These are phyloP conservation scores for Cornus florida DNA, from an alignment of 148 eudicot species.

Conservation along the genomic window DNA sequence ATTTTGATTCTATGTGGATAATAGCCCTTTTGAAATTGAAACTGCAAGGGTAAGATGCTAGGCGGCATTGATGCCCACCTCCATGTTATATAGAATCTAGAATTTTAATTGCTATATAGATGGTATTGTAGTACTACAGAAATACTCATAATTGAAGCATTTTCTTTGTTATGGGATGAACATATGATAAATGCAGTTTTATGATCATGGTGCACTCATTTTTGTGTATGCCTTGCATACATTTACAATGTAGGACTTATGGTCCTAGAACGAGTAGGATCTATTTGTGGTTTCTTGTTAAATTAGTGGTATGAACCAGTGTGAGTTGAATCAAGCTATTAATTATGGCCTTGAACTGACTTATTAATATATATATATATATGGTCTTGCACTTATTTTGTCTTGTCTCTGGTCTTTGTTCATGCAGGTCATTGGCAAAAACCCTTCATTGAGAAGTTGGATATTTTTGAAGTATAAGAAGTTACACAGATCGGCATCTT, in stretches of 20 bases:
- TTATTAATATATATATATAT: too few relatives aligned
- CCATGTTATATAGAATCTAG: neutral
- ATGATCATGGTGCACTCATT: neutral
- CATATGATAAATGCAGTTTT: neutral
- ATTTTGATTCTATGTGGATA: neutral
- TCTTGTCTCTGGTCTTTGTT: slow-evolving; percentile 11
- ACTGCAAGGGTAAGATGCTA: neutral
- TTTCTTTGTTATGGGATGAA: neutral
- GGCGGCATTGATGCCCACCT: neutral
- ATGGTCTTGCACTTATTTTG: slow-evolving; percentile 12
- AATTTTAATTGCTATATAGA: neutral
- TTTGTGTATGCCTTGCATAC: neutral
- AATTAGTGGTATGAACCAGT: neutral
- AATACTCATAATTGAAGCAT: slow-evolving; percentile 1
- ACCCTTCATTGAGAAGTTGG: slow-evolving; percentile 69
- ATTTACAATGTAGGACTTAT: too few relatives aligned
- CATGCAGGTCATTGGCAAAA: slow-evolving; percentile 60
- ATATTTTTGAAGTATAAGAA: slow-evolving; percentile 61
- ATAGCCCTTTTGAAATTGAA: neutral
- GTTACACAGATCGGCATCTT: slow-evolving; percentile 53
- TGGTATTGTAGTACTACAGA: neutral
- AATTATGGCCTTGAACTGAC: neutral
- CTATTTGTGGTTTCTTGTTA: neutral
- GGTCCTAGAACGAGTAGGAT: too few relatives aligned
- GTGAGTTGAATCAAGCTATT: neutral